Base-by-base conservation (phyloP, 331 rosid species). In the Spiraea crenata region DNA sequence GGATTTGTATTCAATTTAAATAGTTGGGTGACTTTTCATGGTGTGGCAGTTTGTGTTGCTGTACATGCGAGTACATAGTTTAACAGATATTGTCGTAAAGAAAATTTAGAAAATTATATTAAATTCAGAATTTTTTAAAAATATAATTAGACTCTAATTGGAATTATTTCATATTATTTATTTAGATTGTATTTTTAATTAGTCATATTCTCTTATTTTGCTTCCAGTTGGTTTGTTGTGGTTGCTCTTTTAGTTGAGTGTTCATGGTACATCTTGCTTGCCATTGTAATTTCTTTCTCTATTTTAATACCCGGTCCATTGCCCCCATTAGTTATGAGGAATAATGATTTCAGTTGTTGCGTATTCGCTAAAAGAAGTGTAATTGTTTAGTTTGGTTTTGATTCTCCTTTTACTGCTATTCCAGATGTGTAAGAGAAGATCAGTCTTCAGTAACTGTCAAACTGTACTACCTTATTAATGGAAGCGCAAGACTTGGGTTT, bases 401-500 rank as follows among this genome's bases (percentile, higher is more conserved):
- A 68, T 52, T 52, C 38, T 40, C 15, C 61, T 77, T 72, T 37
- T 60, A 74, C 19, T 74, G 17, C 66, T 48, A 51, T 42, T 40
- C 56, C 82, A 93, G 99, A 85, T 89, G 96, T 76, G 91, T 75
- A 56, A 87, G 99, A 87, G 88, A 81, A 74, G 95, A 93, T 74
- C 96, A 89, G 76, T 83, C 99, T 8, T 79, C 99, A 2, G 76
- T 91, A 55, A 57, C 97, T 15, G 74, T 93, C 41, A 89, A 75
- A 79, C 65, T 93, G 77, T 91, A 93, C 82, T 91, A 93, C 77
- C 90, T 93, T 82, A 84, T 81, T 45, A 91, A 81, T 64, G 97
- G 96, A 74, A 93, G 97, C 74, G 99, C 99, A 68, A 89, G 99
- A 71, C 79, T 93, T 63, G 96, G 99, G 75, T 83, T 91, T 80